A percentile compares a stretch with the other conserved stretches of the same genome.
These are phyloP conservation scores for Theobroma grandiflorum DNA, from an alignment of 441 rosid species.

Conservation along the genomic window DNA sequence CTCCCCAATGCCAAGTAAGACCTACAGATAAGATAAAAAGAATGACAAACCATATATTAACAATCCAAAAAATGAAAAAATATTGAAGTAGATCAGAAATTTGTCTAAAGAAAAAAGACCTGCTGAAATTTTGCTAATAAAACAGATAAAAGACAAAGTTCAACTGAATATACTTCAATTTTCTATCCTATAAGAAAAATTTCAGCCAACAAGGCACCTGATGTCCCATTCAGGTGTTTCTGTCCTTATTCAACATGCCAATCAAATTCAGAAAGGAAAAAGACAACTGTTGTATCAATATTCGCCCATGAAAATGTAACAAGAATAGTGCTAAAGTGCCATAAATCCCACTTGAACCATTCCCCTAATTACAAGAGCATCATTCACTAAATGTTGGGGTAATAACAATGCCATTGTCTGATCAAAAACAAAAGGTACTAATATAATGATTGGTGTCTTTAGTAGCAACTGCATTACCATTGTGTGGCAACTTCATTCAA, in stretches of 20 bases:
- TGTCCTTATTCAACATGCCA: not conserved
- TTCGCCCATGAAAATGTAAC: not conserved
- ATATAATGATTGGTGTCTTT: not conserved
- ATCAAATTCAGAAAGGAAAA: slow-evolving; percentile 4
- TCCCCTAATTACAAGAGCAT: not conserved
- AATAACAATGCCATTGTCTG: not conserved
- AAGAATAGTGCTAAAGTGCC: not conserved
- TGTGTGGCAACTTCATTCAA: not conserved
- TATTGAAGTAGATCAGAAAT: not conserved
- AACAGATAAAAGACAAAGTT: not conserved
- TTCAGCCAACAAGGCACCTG: slow-evolving; percentile 5
- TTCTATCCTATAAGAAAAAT: not conserved
- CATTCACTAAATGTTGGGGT: not conserved
- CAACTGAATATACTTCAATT: slow-evolving; percentile 1
- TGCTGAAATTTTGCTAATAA: not conserved
- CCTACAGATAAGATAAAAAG: slow-evolving; percentile 51
- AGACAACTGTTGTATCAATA: not conserved
- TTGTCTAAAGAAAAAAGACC: not conserved
- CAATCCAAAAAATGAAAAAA: not conserved
- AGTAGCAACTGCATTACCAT: not conserved
- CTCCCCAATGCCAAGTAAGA: slow-evolving; percentile 93
- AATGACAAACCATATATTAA: slow-evolving; percentile 1
- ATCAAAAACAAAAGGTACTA: not conserved
- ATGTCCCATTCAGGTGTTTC: not conserved
- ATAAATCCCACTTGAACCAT: not conserved